Conservation (phyloP, 768 basidiomycete species). For the Amanita exitialis region DNA sequence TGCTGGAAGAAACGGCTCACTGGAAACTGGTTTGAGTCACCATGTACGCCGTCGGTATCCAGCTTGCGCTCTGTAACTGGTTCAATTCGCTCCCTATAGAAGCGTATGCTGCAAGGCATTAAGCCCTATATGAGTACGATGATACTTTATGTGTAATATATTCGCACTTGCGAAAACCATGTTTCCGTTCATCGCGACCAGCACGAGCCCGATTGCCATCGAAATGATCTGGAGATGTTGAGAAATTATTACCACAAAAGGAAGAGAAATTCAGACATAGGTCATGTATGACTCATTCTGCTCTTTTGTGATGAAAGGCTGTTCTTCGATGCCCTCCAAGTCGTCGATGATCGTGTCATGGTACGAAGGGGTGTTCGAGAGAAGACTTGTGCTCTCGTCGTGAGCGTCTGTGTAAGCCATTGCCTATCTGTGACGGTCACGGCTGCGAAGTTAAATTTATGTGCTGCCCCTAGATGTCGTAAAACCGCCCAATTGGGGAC, state of each 20-base stretch:
- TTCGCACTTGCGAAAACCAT: conserved; percentile 35
- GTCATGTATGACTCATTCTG: not conserved
- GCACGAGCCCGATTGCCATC: conserved; percentile 37
- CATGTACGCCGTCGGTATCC: conserved; percentile 59
- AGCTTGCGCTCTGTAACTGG: conserved; percentile 54
- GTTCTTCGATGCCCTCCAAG: not conserved
- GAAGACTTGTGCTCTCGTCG: not conserved
- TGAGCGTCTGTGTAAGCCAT: not conserved
- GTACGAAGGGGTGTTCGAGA: not conserved
- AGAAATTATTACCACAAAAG: conserved; percentile 1
- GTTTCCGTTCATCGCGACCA: conserved; percentile 41
- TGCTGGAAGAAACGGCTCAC: conserved; percentile 19
- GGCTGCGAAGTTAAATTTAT: too few relatives aligned
- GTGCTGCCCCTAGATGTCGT: not conserved
- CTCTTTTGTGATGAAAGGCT: not conserved
- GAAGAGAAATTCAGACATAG: not conserved
- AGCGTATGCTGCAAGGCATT: conserved; percentile 30
- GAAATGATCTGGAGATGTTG: conserved; percentile 25
- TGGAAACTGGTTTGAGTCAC: conserved; percentile 53
- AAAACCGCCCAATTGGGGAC: too few relatives aligned
- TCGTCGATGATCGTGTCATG: not conserved
- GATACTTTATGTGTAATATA: not conserved
- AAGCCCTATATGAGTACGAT: not conserved
- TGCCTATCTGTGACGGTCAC: not conserved
- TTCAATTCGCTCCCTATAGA: conserved; percentile 50